Percentiles rank a stretch among this genome's conserved stretches.
These are phyloP conservation scores for Colletotrichum sublineola DNA, from an alignment of 2,329 filamentous ascomycete genomes.

Conservation along the genomic window DNA sequence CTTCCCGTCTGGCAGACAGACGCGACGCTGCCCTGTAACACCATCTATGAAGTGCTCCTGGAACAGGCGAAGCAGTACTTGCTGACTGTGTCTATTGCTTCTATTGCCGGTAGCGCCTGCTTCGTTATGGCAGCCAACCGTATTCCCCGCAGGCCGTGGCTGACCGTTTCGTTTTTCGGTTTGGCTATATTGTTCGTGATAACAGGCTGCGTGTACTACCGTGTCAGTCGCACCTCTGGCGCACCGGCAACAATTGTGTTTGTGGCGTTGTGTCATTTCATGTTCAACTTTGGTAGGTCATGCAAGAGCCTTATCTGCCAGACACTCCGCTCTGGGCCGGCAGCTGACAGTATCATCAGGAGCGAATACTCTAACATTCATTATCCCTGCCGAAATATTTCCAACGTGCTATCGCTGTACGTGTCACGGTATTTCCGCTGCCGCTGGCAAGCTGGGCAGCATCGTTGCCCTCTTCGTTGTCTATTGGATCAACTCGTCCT, in stretches of 20 bases:
- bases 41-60: conserved; percentile 65
- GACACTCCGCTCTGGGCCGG: background rate
- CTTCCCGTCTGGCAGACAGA: conserved; percentile 66
- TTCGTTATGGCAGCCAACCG: conserved; percentile 63
- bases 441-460: conserved; percentile 70
- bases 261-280: conserved; percentile 66
- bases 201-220: conserved; percentile 65
- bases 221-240: conserved; percentile 56
- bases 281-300: conserved; percentile 66
- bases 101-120: conserved; percentile 63
- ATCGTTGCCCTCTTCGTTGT: conserved; percentile 65
- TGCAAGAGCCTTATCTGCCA: background rate
- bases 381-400: conserved; percentile 75
- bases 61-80: conserved; percentile 67
- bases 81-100: conserved; percentile 64
- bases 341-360: conserved; percentile 51
- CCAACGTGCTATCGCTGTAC: conserved; percentile 73
- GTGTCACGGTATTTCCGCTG: conserved; percentile 73
- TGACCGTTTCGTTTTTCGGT: conserved; percentile 63
- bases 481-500: conserved; percentile 62
- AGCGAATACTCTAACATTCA: conserved; percentile 73
- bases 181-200: conserved; percentile 62
- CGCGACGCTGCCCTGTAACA: conserved; percentile 61
- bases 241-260: conserved; percentile 63
- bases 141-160: conserved; percentile 62